Base-by-base conservation (phyloP, 139 green algal species). In the Chlorella sp. region DNA sequence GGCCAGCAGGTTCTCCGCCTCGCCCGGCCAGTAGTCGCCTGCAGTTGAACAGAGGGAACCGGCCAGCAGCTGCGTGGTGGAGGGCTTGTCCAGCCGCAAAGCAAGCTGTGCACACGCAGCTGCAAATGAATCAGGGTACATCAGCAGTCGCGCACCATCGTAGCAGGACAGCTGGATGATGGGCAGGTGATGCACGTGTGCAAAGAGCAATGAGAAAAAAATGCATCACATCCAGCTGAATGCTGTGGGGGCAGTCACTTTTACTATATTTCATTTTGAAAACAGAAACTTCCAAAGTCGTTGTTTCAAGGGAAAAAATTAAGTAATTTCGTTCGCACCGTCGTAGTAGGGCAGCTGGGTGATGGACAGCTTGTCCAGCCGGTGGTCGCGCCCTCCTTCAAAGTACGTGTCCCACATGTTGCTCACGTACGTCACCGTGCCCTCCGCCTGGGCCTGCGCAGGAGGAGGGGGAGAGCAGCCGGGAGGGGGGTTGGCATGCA, bases 321-420 rank as follows among this genome's bases (percentile, higher is more conserved):
- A n/a, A n/a, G n/a, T n/a, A 54, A 54, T 54, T 54, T 54, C 8
- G 14, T 16, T 26, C 41, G n/a, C 74, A 90, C 88, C 97, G 84
- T 99, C 97, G 75, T 99, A 96, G 92, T 99, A 99, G 43, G 97
- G 97, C 34, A 99, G 88, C 79, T 95, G 75, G 8, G 88, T 89
- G 22, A 86, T 89, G 75, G 87, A 92, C 54, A 86, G 79, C 22
- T 80, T 67, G 36, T 96, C 94, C 65, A 96, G 80, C 38, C 92
- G 81, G 84, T 96, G 95, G 85, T 98, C 95, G 58, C 87, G 87
- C 40, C 95, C 94, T 44, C 93, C 93, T 78, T 95, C 89, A 65
- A 99, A 99, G 90, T 95, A 99, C 26, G 93, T 95, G 91, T 99
- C 97, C 84, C 92, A 98, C 87, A 99, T 90, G 84, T 98, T 99